Evolutionary conservation across 2,329 filamentous ascomycete species (phyloP), one percentile per base, ranked within the genome.

Genomic region (Sporothrix luriei): DNA sequence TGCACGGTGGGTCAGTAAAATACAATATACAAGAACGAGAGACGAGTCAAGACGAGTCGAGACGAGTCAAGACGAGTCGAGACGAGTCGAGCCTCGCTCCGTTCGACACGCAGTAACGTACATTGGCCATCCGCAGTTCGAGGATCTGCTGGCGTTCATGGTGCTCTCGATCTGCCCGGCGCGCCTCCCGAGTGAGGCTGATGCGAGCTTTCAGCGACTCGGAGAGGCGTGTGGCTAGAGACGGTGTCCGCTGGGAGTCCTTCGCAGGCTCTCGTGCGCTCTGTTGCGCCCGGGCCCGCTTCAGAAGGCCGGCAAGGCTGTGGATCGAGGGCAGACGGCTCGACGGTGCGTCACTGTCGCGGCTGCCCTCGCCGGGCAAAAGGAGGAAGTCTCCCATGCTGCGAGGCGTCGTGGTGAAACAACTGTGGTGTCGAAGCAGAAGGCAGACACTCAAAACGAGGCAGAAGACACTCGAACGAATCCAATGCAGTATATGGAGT

Each of bases 1-100:
- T 92, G 40, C 19, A 40, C 6, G 0, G n/a, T n/a, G 38, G 38
- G 57, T 40, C 26, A 54, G 55, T 24, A 24, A 6, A 10, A 9
- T 10, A 19, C 21, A 7, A n/a, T n/a, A n/a, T n/a, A n/a, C n/a
- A n/a, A n/a, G n/a, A n/a, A n/a, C n/a, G n/a, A n/a, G n/a, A n/a
- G n/a, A n/a, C n/a, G n/a, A n/a, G n/a, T n/a, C n/a, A 3, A 40
- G 10, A 13, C 21, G 10, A n/a, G n/a, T n/a, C n/a, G 38, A 24
- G 33, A 13, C 6, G 10, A 11, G 29, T 29, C 29, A 3, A 40
- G 10, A 13, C 21, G 10, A n/a, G n/a, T n/a, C n/a, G 38, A 24
- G 33, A 13, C 6, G 10, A 11, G 29, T 29, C 29, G 38, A 21
- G 29, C 5, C 29, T 29, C 29, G 29, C 3, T 48, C 6, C 16